Evolutionary conservation across 2,329 filamentous ascomycete species (phyloP).

Genomic region (Pseudomassariella vexata): DNA sequence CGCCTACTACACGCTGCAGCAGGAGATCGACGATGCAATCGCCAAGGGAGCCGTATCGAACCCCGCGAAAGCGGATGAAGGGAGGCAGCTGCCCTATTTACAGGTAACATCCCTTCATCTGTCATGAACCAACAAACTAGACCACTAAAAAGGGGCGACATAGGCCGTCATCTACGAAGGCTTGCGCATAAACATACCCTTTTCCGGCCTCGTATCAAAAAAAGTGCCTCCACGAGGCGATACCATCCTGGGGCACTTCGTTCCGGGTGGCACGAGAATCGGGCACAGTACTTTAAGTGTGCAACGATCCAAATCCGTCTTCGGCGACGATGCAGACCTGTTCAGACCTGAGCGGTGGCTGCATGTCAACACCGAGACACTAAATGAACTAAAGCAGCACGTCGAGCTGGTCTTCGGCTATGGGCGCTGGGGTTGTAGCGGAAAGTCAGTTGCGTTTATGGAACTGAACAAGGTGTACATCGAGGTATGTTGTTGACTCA

Average conservation of each 20-base stretch:
- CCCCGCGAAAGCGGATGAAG: slow-evolving; percentile 20
- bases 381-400: slow-evolving; percentile 21
- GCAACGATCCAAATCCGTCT: slow-evolving; percentile 5
- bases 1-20: slow-evolving; percentile 35
- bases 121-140: too few relatives aligned
- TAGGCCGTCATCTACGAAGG: slow-evolving; percentile 11
- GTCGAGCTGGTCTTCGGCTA: slow-evolving; percentile 31
- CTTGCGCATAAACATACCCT: slow-evolving; percentile 6
- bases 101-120: not conserved
- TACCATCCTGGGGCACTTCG: slow-evolving; percentile 6
- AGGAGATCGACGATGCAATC: slow-evolving; percentile 37
- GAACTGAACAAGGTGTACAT: slow-evolving; percentile 33
- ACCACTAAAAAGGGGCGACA: too few relatives aligned
- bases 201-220: slow-evolving; percentile 6
- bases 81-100: slow-evolving; percentile 23
- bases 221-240: slow-evolving; percentile 7
- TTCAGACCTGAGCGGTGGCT: slow-evolving; percentile 10
- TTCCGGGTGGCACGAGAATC: slow-evolving; percentile 7
- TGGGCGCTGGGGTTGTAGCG: slow-evolving; percentile 30
- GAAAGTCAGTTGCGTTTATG: slow-evolving; percentile 31
- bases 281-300: slow-evolving; percentile 5
- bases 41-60: slow-evolving; percentile 18
- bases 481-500: slow-evolving; percentile 23
- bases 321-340: slow-evolving; percentile 6
- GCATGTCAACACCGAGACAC: slow-evolving; percentile 13